phyloP scores from a whole-genome alignment of 1,284 basidiomycete species.

The Schizophyllum amplum region DNA sequence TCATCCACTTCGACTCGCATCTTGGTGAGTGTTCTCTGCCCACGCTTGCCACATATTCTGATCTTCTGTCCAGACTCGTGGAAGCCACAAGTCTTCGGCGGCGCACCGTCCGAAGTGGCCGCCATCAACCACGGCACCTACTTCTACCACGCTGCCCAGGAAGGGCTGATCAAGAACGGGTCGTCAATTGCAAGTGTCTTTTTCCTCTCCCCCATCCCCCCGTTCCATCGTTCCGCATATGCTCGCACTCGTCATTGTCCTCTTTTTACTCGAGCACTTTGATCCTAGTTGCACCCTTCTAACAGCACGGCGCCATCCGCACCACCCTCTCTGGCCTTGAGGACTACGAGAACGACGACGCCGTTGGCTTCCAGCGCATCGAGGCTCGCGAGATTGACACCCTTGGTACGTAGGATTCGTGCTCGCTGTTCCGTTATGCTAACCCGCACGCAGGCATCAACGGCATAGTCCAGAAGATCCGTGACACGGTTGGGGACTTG shows the following conservation, averaged over 20 bases:
- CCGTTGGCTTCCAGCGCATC: constrained; percentile 14
- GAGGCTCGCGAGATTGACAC: constrained; percentile 14
- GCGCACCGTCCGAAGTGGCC: constrained; percentile 45
- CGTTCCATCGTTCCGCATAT: constrained; percentile 52
- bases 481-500: constrained; percentile 15
- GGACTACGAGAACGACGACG: constrained; percentile 37
- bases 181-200: constrained; percentile 71
- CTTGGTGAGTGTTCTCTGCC: constrained; percentile 30
- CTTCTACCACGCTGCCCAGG: constrained; percentile 52
- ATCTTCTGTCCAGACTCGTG: constrained; percentile 57
- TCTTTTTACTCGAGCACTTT: not conserved
- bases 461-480: constrained; percentile 17
- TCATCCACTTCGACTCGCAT: constrained; percentile 78
- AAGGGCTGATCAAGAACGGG: constrained; percentile 49
- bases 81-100: constrained; percentile 56
- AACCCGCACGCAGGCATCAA: constrained; percentile 34
- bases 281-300: constrained; percentile 26
- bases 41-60: not conserved
- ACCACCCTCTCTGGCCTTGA: constrained; percentile 65
- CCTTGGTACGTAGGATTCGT: constrained; percentile 13
- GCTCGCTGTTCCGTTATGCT: not conserved
- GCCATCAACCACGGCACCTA: constrained; percentile 59
- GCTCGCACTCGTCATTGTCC: constrained; percentile 15
- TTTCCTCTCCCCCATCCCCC: constrained; percentile 32
- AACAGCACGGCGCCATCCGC: constrained; percentile 22